A percentile compares a stretch with the other conserved stretches of the same genome.
These are phyloP conservation scores for Podila epigama DNA, from an alignment of 192 early-diverging fungal species.

Conservation along the genomic window DNA sequence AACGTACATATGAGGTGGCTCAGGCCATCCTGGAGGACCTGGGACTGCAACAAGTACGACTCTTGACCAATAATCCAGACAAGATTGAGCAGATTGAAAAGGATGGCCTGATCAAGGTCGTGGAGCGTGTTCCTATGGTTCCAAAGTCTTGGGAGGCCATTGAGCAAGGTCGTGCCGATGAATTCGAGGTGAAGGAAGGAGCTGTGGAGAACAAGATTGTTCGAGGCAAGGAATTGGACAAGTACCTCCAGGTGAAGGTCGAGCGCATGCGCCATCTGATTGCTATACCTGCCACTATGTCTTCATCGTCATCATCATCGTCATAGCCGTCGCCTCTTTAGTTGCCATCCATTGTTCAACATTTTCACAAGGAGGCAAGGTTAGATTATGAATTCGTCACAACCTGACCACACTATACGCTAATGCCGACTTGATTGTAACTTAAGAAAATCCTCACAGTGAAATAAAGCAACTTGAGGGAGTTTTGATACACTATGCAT, in stretches of 20 bases:
- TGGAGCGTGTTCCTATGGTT: constrained; percentile 88
- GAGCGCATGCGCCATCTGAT: constrained; percentile 93
- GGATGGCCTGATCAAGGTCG: constrained; percentile 73
- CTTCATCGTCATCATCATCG: not conserved
- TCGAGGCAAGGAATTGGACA: constrained; percentile 69
- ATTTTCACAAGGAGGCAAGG: too few species aligned
- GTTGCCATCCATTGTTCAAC: not conserved
- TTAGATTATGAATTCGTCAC: too few species aligned
- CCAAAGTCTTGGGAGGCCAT: constrained; percentile 80
- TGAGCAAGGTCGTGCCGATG: constrained; percentile 22
- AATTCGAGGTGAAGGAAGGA: constrained; percentile 34
- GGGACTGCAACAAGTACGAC: constrained; percentile 69
- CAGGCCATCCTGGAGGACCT: constrained; percentile 89
- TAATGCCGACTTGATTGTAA: too few species aligned
- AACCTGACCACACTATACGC: too few species aligned
- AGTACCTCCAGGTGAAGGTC: constrained; percentile 89
- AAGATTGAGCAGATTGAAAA: constrained; percentile 85
- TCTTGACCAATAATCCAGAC: constrained; percentile 96
- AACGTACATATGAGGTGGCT: constrained; percentile 92
- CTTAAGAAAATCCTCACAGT: too few species aligned
- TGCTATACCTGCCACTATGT: constrained; percentile 58
- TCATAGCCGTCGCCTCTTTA: not conserved
- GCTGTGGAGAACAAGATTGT: constrained; percentile 44
- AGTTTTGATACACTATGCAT: too few species aligned
- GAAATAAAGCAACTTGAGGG: too few species aligned